Conservation (phyloP, 2,329 filamentous ascomycete genomes). For the Claviceps sp. region DNA sequence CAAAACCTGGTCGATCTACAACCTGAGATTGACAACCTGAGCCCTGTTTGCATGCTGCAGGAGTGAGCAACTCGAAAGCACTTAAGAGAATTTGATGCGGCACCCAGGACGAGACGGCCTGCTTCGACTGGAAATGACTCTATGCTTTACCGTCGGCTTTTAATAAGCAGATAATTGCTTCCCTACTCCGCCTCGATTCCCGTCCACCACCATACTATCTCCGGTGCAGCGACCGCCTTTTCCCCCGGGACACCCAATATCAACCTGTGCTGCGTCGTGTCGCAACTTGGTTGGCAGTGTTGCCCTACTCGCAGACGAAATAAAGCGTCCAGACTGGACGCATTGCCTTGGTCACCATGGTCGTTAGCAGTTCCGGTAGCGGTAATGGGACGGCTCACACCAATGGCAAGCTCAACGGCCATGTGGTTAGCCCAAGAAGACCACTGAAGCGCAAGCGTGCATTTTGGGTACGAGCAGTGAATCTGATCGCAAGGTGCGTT, state of each 20-base stretch:
- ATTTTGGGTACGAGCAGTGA: constrained; percentile 28
- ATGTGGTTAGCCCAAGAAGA: constrained; percentile 12
- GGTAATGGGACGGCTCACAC: constrained; percentile 27
- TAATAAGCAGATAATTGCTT: background rate
- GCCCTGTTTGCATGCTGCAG: background rate
- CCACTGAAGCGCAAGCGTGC: constrained; percentile 13
- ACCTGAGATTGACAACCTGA: no score
- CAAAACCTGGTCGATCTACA: background rate
- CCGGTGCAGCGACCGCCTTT: background rate
- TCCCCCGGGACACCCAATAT: background rate
- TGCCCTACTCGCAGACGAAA: background rate
- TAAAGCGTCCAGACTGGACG: background rate
- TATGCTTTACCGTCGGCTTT: background rate
- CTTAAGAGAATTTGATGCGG: background rate
- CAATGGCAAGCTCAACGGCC: constrained; percentile 20
- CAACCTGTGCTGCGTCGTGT: background rate
- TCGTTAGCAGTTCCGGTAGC: constrained; percentile 23
- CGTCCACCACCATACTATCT: background rate
- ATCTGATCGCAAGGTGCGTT: constrained; percentile 40
- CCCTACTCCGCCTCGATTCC: background rate
- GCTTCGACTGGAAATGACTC: background rate
- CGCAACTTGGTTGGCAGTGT: background rate
- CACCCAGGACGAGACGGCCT: background rate
- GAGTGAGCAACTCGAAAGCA: background rate
- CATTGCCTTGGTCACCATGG: constrained; percentile 2